phyloP scores from a whole-genome alignment of 371 early-diverging fungal genomes.

The Chytridiales sp. region DNA sequence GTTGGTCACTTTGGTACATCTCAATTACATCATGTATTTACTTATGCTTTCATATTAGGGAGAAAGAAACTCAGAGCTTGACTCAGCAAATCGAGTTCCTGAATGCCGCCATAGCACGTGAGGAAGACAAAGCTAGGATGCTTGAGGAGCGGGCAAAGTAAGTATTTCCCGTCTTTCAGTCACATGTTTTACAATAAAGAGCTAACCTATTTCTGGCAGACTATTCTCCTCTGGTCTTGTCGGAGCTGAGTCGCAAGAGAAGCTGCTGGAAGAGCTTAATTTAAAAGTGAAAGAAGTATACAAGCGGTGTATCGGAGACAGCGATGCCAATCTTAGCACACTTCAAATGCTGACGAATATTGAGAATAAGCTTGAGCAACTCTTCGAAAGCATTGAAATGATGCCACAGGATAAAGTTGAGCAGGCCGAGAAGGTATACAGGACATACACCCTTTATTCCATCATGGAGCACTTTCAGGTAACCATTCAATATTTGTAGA shows the following conservation, averaged over 20 bases:
- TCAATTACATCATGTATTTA: not conserved
- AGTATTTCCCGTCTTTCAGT: not conserved
- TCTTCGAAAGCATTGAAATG: slow-evolving; percentile 52
- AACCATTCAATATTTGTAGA: slow-evolving; percentile 20
- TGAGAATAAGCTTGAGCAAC: slow-evolving; percentile 53
- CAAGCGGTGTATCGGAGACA: slow-evolving; percentile 49
- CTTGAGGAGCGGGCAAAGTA: slow-evolving; percentile 52
- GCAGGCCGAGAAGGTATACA: slow-evolving; percentile 51
- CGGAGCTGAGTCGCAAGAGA: slow-evolving; percentile 48
- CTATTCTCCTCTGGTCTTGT: slow-evolving; percentile 38
- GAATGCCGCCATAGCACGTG: slow-evolving; percentile 44
- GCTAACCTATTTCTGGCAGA: slow-evolving; percentile 20
- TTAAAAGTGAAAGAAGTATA: slow-evolving; percentile 53
- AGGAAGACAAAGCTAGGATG: slow-evolving; percentile 51
- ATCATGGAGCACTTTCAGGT: not conserved
- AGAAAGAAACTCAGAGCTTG: slow-evolving; percentile 46
- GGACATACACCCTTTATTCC: not conserved
- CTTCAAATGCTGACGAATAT: slow-evolving; percentile 53
- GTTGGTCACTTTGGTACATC: slow-evolving; percentile 19
- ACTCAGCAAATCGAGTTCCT: slow-evolving; percentile 53
- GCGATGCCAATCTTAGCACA: slow-evolving; percentile 48
- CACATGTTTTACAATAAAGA: not conserved
- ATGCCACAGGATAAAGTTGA: slow-evolving; percentile 57
- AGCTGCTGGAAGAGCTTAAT: slow-evolving; percentile 45
- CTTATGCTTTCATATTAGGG: slow-evolving; percentile 27